These are phyloP conservation scores for Vitis riparia DNA, from an alignment of 164 flowering plant genomes.

Conservation along the genomic window DNA sequence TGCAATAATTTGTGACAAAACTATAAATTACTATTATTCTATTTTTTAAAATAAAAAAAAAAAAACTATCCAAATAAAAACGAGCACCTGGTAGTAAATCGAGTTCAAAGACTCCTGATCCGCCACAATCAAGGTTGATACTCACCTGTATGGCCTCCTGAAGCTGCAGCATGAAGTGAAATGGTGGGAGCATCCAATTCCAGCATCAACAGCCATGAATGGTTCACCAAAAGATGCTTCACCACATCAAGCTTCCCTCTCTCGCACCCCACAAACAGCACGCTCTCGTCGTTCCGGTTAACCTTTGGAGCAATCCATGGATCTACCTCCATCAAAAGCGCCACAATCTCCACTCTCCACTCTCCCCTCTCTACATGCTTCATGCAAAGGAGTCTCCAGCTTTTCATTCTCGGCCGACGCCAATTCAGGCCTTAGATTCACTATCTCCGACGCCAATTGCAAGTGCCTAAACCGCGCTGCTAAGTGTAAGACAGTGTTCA, in stretches of 20 bases:
- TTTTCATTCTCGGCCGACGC: slow-evolving; percentile 22
- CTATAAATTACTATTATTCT: too few relatives aligned
- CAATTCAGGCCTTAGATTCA: slow-evolving; percentile 28
- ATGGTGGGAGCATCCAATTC: slow-evolving; percentile 42
- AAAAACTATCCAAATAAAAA: too few relatives aligned
- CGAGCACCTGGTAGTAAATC: too few relatives aligned
- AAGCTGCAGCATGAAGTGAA: slow-evolving; percentile 53
- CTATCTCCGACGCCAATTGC: slow-evolving; percentile 22
- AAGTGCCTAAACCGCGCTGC: slow-evolving; percentile 31
- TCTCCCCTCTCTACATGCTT: slow-evolving; percentile 23
- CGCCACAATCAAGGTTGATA: background rate
- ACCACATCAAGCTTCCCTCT: slow-evolving; percentile 39
- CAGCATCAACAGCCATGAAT: slow-evolving; percentile 30
- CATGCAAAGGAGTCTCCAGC: slow-evolving; percentile 39
- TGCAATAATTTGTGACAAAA: too few relatives aligned
- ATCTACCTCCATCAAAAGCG: slow-evolving; percentile 33
- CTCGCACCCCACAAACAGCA: slow-evolving; percentile 40
- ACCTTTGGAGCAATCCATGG: slow-evolving; percentile 28
- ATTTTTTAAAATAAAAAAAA: too few relatives aligned
- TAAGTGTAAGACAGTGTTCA: slow-evolving; percentile 46
- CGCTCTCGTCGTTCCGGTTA: slow-evolving; percentile 33
- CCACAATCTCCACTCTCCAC: slow-evolving; percentile 29
- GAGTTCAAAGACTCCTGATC: background rate
- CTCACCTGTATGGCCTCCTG: slow-evolving; percentile 49
- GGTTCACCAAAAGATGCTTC: slow-evolving; percentile 23